Percentiles rank a stretch among this genome's conserved stretches.
Conservation (phyloP, 2,329 filamentous ascomycete genomes). For the Emmonsiellopsis sp. region DNA sequence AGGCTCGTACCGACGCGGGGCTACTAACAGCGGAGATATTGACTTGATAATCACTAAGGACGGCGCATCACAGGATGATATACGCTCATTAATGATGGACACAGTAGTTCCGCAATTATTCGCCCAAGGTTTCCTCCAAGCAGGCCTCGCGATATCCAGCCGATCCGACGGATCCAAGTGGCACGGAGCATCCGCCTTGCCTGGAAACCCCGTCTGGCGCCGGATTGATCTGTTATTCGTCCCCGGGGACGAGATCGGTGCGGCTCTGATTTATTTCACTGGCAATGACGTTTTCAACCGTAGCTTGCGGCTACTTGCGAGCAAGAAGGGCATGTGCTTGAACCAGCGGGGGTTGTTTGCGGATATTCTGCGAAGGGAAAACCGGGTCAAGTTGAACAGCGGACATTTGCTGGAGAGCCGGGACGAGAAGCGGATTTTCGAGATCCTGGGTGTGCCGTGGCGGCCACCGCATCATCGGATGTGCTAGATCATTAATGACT, state of each 20-base stretch:
- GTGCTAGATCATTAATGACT: conserved; percentile 41
- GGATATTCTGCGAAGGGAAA: conserved; percentile 54
- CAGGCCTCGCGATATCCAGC: conserved; percentile 53
- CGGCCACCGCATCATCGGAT: conserved; percentile 66
- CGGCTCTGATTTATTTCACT: conserved; percentile 87
- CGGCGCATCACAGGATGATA: conserved; percentile 46
- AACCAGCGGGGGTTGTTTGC: conserved; percentile 76
- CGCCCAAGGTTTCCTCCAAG: conserved; percentile 56
- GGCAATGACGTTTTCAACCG: conserved; percentile 93
- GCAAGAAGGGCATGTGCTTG: conserved; percentile 71
- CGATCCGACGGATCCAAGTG: conserved; percentile 63
- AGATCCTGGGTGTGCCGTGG: conserved; percentile 75
- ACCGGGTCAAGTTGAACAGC: conserved; percentile 53
- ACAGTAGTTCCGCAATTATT: conserved; percentile 56
- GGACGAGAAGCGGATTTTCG: conserved; percentile 73
- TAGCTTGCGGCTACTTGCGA: conserved; percentile 69
- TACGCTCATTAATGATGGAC: conserved; percentile 55
- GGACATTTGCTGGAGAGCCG: conserved; percentile 64
- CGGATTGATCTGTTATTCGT: conserved; percentile 80
- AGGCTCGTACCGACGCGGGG: conserved; percentile 78
- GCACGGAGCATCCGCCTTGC: conserved; percentile 75
- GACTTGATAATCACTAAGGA: conserved; percentile 73
- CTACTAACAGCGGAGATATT: conserved; percentile 66
- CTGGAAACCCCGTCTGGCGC: conserved; percentile 55
- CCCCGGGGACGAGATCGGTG: conserved; percentile 68